phyloP scores from a whole-genome alignment of 495 filamentous ascomycete genomes.

The Acidiella bohemica region DNA sequence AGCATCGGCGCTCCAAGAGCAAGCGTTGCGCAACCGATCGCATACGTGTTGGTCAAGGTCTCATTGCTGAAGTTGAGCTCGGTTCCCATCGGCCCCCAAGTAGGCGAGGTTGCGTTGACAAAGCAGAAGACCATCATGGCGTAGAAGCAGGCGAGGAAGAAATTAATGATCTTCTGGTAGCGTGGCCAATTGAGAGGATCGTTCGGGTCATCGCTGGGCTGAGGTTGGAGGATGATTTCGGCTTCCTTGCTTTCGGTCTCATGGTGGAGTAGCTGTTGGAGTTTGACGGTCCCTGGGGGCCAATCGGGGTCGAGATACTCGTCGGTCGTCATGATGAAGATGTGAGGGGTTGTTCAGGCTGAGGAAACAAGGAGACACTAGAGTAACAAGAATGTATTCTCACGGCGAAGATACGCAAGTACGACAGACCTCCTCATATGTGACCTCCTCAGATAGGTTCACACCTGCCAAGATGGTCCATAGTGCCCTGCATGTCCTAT shows the following conservation, averaged over 20 bases:
- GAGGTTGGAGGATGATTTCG: conserved; percentile 14
- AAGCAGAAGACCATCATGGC: conserved; percentile 30
- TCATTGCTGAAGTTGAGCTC: conserved; percentile 30
- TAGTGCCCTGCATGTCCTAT: too few species aligned
- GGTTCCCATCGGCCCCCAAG: conserved; percentile 31
- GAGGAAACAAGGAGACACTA: neutral
- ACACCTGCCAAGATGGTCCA: too few species aligned
- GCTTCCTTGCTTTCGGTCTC: neutral
- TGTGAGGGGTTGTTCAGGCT: neutral
- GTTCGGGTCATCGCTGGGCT: conserved; percentile 11
- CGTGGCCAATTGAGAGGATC: conserved; percentile 15
- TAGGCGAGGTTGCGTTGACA: conserved; percentile 31
- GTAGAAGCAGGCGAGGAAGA: conserved; percentile 30
- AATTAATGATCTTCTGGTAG: conserved; percentile 29
- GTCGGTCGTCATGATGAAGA: neutral
- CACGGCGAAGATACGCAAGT: too few species aligned
- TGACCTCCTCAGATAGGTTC: too few species aligned
- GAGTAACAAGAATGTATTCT: neutral
- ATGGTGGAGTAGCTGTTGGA: conserved; percentile 4
- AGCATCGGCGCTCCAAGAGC: conserved; percentile 33
- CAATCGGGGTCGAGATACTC: conserved; percentile 10
- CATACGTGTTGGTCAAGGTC: conserved; percentile 30
- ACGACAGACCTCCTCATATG: neutral
- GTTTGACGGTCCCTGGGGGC: conserved; percentile 14
- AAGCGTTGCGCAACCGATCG: conserved; percentile 29